Evolutionary conservation across 345 rosid species (phyloP).

Genomic region (Arabidopsis arenosa): DNA sequence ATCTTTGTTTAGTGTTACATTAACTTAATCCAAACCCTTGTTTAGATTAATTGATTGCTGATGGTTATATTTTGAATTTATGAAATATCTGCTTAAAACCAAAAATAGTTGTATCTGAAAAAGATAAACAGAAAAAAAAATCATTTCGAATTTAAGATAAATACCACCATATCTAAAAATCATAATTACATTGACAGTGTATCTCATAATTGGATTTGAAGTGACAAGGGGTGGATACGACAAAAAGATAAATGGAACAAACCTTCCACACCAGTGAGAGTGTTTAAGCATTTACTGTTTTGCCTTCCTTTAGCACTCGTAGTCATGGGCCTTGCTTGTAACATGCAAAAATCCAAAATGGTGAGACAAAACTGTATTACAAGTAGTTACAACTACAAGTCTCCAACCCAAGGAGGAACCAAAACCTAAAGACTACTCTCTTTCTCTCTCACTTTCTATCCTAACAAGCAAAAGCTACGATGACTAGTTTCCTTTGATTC

Average conservation of each 20-base stretch:
- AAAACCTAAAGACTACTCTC: slow-evolving; percentile 12
- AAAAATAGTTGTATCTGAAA: no score
- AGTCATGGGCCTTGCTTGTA: neutral
- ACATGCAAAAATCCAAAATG: slow-evolving; percentile 3
- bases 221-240: neutral
- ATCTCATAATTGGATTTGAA: neutral
- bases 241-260: neutral
- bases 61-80: no score
- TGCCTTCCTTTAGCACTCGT: neutral
- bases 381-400: slow-evolving; percentile 42
- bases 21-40: neutral
- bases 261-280: neutral
- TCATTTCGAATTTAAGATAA: neutral
- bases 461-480: slow-evolving; percentile 23
- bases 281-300: neutral
- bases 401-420: slow-evolving; percentile 17
- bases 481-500: slow-evolving; percentile 33
- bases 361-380: slow-evolving; percentile 38
- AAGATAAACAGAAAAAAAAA: no score
- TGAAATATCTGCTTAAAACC: no score
- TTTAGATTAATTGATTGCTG: no score
- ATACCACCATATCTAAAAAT: neutral
- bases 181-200: neutral
- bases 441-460: slow-evolving; percentile 8
- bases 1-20: slow-evolving; percentile 12